phyloP scores from a whole-genome alignment of 441 rosid species.

The Dalechampia spathulata region DNA sequence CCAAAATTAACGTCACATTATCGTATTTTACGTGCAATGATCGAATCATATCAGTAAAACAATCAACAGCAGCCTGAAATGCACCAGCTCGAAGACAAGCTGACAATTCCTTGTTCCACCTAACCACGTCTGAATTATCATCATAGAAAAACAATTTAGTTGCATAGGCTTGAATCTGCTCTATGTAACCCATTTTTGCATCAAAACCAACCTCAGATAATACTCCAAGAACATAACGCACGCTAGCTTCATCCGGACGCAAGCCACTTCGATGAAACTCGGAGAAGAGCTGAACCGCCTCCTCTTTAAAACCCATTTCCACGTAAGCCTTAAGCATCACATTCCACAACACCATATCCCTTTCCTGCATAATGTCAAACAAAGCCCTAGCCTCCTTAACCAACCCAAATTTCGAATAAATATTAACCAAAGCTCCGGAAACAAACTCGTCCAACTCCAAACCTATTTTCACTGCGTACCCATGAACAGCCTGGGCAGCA shows the following conservation, averaged over 20 bases:
- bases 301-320: constrained; percentile 15
- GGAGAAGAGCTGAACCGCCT: constrained; percentile 12
- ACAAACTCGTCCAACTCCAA: constrained; percentile 20
- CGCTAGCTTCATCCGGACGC: constrained; percentile 19
- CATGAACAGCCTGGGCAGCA: constrained; percentile 23
- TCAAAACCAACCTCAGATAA: constrained; percentile 10
- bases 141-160: constrained; percentile 15
- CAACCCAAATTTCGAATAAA: constrained; percentile 23
- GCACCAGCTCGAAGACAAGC: constrained; percentile 17
- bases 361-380: constrained; percentile 22
- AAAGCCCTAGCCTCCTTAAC: constrained; percentile 19
- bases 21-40: constrained; percentile 19
- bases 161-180: constrained; percentile 24
- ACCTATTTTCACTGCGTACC: constrained; percentile 25
- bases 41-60: constrained; percentile 21
- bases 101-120: constrained; percentile 23
- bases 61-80: constrained; percentile 10
- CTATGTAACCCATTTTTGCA: constrained; percentile 10
- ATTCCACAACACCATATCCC: constrained; percentile 28
- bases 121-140: constrained; percentile 14
- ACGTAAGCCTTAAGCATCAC: constrained; percentile 23
- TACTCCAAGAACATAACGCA: constrained; percentile 15
- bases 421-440: constrained; percentile 24
- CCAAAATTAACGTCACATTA: constrained; percentile 19
- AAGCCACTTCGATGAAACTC: constrained; percentile 25